Conservation (phyloP, 768 basidiomycete species). For the Leccinum longicurvipes region DNA sequence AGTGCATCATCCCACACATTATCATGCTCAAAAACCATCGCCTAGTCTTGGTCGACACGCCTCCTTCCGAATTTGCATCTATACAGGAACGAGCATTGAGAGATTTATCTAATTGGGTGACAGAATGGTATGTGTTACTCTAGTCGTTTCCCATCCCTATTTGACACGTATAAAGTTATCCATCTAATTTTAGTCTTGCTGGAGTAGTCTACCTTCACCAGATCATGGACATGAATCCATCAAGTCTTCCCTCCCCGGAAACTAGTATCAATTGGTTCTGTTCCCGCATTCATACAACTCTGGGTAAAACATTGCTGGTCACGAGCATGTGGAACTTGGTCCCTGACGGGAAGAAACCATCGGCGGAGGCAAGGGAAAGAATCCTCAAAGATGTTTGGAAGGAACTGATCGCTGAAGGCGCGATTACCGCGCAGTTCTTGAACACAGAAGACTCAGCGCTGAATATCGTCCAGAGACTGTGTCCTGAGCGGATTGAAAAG, state of each 20-base stretch:
- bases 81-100: not conserved
- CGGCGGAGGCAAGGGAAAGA: not conserved
- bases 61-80: not conserved
- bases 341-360: not conserved
- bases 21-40: not conserved
- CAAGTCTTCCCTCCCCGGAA: not conserved
- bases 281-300: not conserved
- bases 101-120: not conserved
- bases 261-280: not conserved
- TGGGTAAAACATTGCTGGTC: not conserved
- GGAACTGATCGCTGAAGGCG: not conserved
- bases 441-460: not conserved
- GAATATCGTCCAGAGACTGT: not conserved
- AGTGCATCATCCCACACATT: not conserved
- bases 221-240: not conserved
- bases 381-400: not conserved
- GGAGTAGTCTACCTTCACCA: not conserved
- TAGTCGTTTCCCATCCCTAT: not conserved
- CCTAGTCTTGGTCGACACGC: not conserved
- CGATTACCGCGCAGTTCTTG: not conserved
- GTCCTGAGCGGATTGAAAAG: not conserved
- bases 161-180: not conserved
- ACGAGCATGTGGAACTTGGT: not conserved
- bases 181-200: not conserved
- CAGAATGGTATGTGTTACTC: not conserved